Evolutionary conservation across 2,329 filamentous ascomycete species (phyloP).

Genomic region (Nemania abortiva): DNA sequence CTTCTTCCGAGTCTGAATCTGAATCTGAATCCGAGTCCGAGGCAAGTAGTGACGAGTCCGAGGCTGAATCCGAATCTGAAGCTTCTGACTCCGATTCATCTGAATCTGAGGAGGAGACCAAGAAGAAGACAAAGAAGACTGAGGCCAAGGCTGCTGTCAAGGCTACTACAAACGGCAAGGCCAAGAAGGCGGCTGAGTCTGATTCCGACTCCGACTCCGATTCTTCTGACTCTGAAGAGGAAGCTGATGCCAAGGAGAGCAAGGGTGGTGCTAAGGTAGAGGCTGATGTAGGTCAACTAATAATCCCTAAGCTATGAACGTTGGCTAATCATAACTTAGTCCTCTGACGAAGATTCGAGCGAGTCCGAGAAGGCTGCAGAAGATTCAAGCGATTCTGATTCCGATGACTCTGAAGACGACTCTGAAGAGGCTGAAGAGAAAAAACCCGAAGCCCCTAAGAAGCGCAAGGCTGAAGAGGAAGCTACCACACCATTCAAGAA

Average conservation of each 20-base stretch:
- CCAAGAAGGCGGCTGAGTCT: conserved; percentile 50
- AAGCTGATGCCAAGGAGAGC: conserved; percentile 42
- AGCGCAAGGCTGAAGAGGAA: conserved; percentile 58
- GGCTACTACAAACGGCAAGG: conserved; percentile 51
- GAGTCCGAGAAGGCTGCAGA: conserved; percentile 36
- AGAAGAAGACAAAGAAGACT: conserved; percentile 49
- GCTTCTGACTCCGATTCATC: conserved; percentile 49
- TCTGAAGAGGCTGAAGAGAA: conserved; percentile 50
- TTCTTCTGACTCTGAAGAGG: conserved; percentile 53
- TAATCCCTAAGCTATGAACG: neutral
- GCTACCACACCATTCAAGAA: conserved; percentile 39
- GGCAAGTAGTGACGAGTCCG: conserved; percentile 45
- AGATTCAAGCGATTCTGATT: conserved; percentile 50
- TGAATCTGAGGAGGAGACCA: conserved; percentile 45
- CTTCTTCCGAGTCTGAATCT: conserved; percentile 54
- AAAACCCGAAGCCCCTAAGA: conserved; percentile 50
- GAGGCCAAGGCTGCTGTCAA: conserved; percentile 46
- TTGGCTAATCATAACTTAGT: conserved; percentile 34
- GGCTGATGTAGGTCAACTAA: conserved; percentile 48
- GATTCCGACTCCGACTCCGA: conserved; percentile 46
- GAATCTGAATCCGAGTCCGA: conserved; percentile 47
- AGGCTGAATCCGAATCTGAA: conserved; percentile 47
- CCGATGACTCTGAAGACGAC: conserved; percentile 49
- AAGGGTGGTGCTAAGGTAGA: conserved; percentile 47
- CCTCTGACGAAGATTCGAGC: conserved; percentile 31